Evolutionary conservation across 176 grass and related monocot genomes (phyloP), one percentile per base, ranked within the genome.

Genomic region (Oryza punctata): DNA sequence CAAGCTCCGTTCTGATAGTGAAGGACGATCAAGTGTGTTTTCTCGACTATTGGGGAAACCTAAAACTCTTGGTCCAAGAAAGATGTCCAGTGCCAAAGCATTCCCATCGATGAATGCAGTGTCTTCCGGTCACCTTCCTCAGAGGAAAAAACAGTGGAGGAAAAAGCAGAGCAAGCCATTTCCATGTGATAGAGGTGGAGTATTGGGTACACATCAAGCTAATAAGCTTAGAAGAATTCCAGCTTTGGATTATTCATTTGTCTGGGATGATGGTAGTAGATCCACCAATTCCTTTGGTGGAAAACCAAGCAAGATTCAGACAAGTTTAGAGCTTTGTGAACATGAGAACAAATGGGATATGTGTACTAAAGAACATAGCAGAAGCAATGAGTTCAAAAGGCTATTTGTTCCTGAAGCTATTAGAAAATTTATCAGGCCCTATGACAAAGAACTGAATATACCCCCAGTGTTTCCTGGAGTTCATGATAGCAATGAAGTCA

Each of bases 11-110:
- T 82, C 86, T 79, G 90, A 92, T 47, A 83, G 11, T 74, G 83
- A 83, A 75, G 81, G 19, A 28, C 29, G 79, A 83, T 74, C 18
- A 81, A 89, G 90, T 75, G 90, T 89, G 73, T 92, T 92, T 83
- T 74, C 83, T 89, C 75, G 86, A 24, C 43, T 89, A 37, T 19
- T 88, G 15, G 78, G 44, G 71, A 43, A 52, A 50, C 27, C 71
- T 71, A 47, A 49, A 60, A 49, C 26, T 73, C 54, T 27, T 75
- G 26, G 19, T 28, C 61, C 79, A 82, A 82, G 45, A 69, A 74
- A 86, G 33, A 75, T 67, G 27, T 74, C 65, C 69, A 79, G 70
- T 45, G 63, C 74, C 12, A 73, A 83, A 81, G n/a, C 82, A 83
- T 66, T 75, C 52, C 52, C 63, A 21, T 85, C 83, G 72, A 76